Conservation (phyloP, 1,284 basidiomycete genomes). For the Rhodotorula glutinis region DNA sequence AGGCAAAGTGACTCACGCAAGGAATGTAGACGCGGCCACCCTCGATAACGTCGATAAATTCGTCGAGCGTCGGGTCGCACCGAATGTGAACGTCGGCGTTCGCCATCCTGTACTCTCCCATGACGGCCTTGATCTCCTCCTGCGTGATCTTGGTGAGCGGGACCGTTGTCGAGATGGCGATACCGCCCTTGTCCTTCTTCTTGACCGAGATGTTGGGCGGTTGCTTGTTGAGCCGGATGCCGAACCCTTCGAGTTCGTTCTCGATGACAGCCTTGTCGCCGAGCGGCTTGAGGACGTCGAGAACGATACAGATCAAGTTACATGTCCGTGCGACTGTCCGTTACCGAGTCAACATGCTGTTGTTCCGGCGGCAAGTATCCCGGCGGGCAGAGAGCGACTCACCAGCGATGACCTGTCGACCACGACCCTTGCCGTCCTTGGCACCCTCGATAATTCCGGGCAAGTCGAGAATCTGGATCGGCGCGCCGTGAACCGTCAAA, state of each 20-base stretch:
- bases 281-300: constrained; percentile 95
- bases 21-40: constrained; percentile 84
- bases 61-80: constrained; percentile 90
- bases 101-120: constrained; percentile 81
- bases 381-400: constrained; percentile 43
- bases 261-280: constrained; percentile 72
- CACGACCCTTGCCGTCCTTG: constrained; percentile 95
- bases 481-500: constrained; percentile 88
- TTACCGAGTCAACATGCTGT: constrained; percentile 12
- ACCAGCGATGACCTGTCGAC: constrained; percentile 90
- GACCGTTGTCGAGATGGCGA: constrained; percentile 91
- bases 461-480: constrained; percentile 59
- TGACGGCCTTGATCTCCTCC: constrained; percentile 92
- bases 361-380: background rate
- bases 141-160: constrained; percentile 95
- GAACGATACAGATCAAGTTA: constrained; percentile 96
- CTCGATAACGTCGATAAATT: constrained; percentile 81
- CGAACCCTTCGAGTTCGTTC: constrained; percentile 48
- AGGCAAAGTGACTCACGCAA: background rate
- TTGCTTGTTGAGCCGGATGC: constrained; percentile 88
- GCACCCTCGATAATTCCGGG: constrained; percentile 98
- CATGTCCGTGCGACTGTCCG: constrained; percentile 85
- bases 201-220: constrained; percentile 75
- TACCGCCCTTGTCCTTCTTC: constrained; percentile 84
- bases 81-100: constrained; percentile 94